Base-by-base conservation (phyloP, 495 filamentous ascomycete species). In the Daldinia caldariorum region DNA sequence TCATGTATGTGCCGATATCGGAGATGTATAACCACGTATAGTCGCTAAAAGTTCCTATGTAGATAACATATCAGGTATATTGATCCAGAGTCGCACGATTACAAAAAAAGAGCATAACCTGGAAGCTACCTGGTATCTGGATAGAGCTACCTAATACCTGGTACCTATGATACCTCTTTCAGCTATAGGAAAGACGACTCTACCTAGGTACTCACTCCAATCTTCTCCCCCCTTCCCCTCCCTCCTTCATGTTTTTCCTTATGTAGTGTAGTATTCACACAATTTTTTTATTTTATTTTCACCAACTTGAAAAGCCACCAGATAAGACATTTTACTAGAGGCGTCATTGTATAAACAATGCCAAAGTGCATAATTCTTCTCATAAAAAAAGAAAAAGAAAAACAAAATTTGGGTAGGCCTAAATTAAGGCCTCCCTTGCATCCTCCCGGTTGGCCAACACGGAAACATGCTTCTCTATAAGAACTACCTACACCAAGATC, bases 291-390 rank as follows among this genome's bases (percentile, higher is more conserved):
- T 35, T 22, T 22, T 20, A 22, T 12, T 22, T 18, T 47, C 20
- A 47, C 20, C 18, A 4, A 10, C 43, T 22, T 35, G 34, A 13
- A 20, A 0, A 20, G 18, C 43, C 20, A 47, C 9, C 2, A 47
- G 43, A 47, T 56, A 34, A 56, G 31, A 56, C 37, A 35, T 14
- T 14, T 38, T 49, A 7, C 9, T 1, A 47, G 32, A 49, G 13
- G 49, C 20, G n/a, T 56, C 18, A 14, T 31, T 18, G 69, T 71
- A 47, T 63, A 54, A 63, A 60, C 26, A 35, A 50, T 6, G 22
- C 53, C 63, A 66, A 59, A 66, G n/a, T 63, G 31, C 68, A 66
- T 55, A 63, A 70, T 70, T 32, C 10, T 35, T 31, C 35, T 51
- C 35, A 8, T n/a, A 8, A 35, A 35, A 10, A 3, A 34, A n/a